Evolutionary conservation across 768 basidiomycete species (phyloP), one percentile per base, ranked within the genome.

Genomic region (Kwoniella dejecticola): DNA sequence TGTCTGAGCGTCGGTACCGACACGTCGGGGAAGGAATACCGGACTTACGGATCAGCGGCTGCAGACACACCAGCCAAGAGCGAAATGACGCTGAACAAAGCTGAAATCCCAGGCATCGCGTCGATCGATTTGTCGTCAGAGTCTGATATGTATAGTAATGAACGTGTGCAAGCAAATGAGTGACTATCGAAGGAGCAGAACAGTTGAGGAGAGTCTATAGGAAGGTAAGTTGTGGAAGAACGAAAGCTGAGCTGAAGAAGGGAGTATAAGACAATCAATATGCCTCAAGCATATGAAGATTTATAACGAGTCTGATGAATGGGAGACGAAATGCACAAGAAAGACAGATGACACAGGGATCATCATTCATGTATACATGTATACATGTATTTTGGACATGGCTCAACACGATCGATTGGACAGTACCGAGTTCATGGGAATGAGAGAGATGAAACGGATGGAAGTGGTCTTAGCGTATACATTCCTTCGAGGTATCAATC

Each of bases 41-140:
- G 44, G 23, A 56, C 54, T 56, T 12, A 56, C 54, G 54, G 54
- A 46, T 56, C 42, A 23, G 38, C 41, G 8, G 31, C 41, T 10
- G 23, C 54, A 30, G 42, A 44, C 46, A 44, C 42, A 46, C 54
- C 54, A 7, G 41, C 54, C 19, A 56, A 45, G 10, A 56, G 24
- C 21, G 54, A 19, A 21, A 41, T 21, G 27, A 56, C 27, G 26
- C 42, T 31, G 54, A 46, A 56, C 24, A 46, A 12, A 33, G n/a
- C 33, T 13, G 48, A 21, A 13, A 44, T 12, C 2, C 29, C 54
- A 5, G 46, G 29, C 42, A 45, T 55, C 19, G 38, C 24, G 4
- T 50, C 17, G 6, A 29, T 12, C 13, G 11, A 13, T 15, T 15
- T 36, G 33, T 15, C 15, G 7, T 7, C 15, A 27, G 21, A 36